phyloP scores from a whole-genome alignment of 345 rosid genomes.

The Acer yangbiense region DNA sequence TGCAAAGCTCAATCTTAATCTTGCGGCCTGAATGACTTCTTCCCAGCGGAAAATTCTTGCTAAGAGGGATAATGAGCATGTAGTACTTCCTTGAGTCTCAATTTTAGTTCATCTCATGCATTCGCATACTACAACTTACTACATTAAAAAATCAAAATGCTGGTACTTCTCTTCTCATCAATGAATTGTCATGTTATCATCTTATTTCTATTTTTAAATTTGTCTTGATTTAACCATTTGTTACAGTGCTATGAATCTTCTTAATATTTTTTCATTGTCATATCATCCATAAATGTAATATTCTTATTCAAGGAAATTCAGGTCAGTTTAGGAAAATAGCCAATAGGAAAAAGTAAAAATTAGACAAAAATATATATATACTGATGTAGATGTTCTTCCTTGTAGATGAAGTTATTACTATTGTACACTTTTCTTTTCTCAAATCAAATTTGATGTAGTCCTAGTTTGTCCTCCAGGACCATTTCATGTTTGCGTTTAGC shows the following conservation, averaged over 20 bases:
- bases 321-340: not conserved
- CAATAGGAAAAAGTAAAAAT: not conserved
- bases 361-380: not conserved
- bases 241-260: not conserved
- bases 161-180: not conserved
- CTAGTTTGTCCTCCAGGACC: not conserved
- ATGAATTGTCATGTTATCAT: too few species aligned
- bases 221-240: not conserved
- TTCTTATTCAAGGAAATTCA: not conserved
- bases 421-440: not conserved
- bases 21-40: constrained; percentile 46
- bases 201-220: too few species aligned
- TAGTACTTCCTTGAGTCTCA: not conserved
- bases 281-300: not conserved
- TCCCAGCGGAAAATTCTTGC: constrained; percentile 30
- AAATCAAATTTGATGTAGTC: not conserved
- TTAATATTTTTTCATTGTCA: not conserved
- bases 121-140: not conserved
- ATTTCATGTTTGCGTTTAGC: not conserved
- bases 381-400: constrained; percentile 8
- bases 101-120: not conserved
- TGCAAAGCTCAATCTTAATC: constrained; percentile 17
- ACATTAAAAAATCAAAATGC: not conserved
- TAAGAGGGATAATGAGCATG: constrained; percentile 50
- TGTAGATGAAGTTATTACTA: constrained; percentile 1